Evolutionary conservation across 768 basidiomycete species (phyloP).

Genomic region (Lactarius indigo): DNA sequence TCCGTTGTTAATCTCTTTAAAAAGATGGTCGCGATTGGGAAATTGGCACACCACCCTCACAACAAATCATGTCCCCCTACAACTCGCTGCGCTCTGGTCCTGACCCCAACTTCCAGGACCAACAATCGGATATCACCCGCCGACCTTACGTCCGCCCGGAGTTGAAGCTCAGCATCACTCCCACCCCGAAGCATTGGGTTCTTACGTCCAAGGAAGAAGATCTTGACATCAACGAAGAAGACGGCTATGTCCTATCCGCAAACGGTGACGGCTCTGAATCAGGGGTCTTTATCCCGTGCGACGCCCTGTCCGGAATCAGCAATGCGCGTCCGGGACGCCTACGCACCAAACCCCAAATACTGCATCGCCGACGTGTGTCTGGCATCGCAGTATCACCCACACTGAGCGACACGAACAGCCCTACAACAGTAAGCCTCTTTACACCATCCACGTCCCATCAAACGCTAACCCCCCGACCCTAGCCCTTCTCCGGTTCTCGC

Average conservation of each 20-base stretch:
- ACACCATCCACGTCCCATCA: neutral
- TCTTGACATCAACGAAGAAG: conserved; percentile 23
- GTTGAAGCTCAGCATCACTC: conserved; percentile 6
- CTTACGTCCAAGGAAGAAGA: neutral
- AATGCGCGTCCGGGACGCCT: conserved; percentile 13
- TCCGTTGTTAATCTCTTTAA: conserved; percentile 6
- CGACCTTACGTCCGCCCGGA: conserved; percentile 10
- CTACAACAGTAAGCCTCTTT: conserved; percentile 14
- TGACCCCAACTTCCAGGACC: neutral
- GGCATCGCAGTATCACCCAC: conserved; percentile 2
- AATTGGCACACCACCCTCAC: neutral
- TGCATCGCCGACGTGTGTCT: conserved; percentile 19
- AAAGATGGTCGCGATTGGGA: conserved; percentile 3
- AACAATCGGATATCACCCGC: neutral
- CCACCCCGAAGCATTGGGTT: conserved; percentile 10
- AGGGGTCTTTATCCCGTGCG: conserved; percentile 13
- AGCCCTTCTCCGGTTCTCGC: conserved; percentile 11
- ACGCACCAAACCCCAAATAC: conserved; percentile 8
- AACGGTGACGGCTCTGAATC: conserved; percentile 16
- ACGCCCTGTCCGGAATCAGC: conserved; percentile 9
- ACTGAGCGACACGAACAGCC: conserved; percentile 6
- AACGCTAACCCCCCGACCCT: neutral
- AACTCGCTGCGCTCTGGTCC: neutral
- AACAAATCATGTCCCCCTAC: neutral
- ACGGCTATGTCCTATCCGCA: conserved; percentile 24